These are phyloP conservation scores for Pseudogymnoascus sp. DNA, from an alignment of 2,329 filamentous ascomycete species.

Conservation along the genomic window DNA sequence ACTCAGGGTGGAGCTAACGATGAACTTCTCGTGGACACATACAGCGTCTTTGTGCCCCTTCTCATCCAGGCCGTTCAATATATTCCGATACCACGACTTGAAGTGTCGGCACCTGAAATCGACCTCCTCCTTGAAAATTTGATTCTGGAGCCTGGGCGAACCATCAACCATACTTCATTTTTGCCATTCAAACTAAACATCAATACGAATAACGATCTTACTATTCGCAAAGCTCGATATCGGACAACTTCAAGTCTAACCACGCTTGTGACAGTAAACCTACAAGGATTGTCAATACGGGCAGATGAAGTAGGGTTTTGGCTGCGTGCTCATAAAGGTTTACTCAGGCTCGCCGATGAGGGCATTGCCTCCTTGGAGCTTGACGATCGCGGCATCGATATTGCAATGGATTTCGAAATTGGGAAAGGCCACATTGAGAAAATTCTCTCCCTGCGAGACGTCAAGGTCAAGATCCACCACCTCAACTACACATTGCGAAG, in stretches of 20 bases:
- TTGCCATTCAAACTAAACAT: conserved; percentile 75
- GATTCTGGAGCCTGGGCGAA: conserved; percentile 78
- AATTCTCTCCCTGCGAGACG: conserved; percentile 67
- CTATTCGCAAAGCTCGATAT: conserved; percentile 71
- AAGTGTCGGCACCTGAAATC: conserved; percentile 72
- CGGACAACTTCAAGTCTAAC: conserved; percentile 57
- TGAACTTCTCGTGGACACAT: conserved; percentile 65
- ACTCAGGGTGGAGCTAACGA: conserved; percentile 55
- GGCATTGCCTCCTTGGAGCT: conserved; percentile 81
- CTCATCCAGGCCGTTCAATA: conserved; percentile 73
- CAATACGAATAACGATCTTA: conserved; percentile 77
- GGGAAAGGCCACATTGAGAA: conserved; percentile 70
- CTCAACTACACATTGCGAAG: conserved; percentile 69
- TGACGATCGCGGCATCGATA: conserved; percentile 79
- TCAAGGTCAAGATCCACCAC: conserved; percentile 78
- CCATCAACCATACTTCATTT: conserved; percentile 80
- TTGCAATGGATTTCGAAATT: conserved; percentile 78
- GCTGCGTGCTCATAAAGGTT: conserved; percentile 67
- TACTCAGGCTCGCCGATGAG: conserved; percentile 69
- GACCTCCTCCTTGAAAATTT: conserved; percentile 86
- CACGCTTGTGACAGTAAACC: conserved; percentile 66
- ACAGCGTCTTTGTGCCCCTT: conserved; percentile 74
- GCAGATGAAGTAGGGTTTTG: conserved; percentile 88
- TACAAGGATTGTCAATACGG: conserved; percentile 74
- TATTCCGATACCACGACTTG: conserved; percentile 82